Evolutionary conservation across 225 moss, liverwort and hornwort species (phyloP).

Genomic region (Rhytidiadelphus loreus): DNA sequence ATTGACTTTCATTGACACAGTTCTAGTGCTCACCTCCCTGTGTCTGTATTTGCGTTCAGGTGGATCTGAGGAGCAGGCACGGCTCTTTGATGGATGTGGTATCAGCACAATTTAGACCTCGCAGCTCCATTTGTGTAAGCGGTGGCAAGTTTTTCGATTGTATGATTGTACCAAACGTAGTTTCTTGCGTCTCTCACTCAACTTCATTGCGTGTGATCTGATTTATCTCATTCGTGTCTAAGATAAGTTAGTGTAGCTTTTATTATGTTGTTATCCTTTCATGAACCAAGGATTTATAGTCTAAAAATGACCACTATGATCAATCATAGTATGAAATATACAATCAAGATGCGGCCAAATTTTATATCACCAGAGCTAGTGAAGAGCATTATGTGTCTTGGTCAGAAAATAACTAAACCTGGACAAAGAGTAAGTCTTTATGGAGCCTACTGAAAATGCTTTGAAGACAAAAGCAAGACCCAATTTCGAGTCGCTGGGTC

Average conservation of each 20-base stretch:
- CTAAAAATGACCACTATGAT: neutral
- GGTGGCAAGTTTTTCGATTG: neutral
- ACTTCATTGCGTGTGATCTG: neutral
- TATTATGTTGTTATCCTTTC: neutral
- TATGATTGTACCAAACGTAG: neutral
- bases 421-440: no score
- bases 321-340: neutral
- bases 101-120: no score
- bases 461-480: neutral
- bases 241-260: no score
- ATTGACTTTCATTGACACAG: no score
- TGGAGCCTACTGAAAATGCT: neutral
- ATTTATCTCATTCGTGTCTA: no score
- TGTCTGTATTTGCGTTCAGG: no score
- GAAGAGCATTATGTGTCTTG: neutral
- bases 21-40: no score
- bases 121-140: neutral
- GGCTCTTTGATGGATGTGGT: no score
- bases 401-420: no score
- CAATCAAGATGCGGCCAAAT: neutral
- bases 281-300: neutral
- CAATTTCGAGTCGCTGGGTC: neutral
- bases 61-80: no score
- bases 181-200: neutral
- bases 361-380: neutral